Base-by-base conservation (phyloP, 495 filamentous ascomycete genomes). In the Collariella sp. region DNA sequence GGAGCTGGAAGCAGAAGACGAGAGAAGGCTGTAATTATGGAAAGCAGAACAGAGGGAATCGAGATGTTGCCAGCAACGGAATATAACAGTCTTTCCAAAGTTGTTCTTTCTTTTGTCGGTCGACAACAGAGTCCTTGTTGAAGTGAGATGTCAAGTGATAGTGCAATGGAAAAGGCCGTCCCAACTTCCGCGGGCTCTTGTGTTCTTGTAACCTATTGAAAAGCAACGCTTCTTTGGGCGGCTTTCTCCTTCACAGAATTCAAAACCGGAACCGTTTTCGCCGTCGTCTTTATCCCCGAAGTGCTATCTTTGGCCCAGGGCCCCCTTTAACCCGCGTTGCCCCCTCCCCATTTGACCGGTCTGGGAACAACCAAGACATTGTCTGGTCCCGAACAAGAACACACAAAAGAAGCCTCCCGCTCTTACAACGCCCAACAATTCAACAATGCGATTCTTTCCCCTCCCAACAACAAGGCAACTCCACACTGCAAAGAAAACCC, bases 311-410 rank as follows among this genome's bases (percentile, higher is more conserved):
- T 58, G 50, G 55, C 12, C 19, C 13, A 36, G 13, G 38, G 1
- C 13, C 42, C 41, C 19, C 29, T 38, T 53, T 34, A 33, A 42
- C 39, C 39, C 9, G 5, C 19, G 15, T 44, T 3, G 3, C 10
- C 26, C 38, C 22, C 42, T n/a, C n/a, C n/a, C 18, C 29, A 23
- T 55, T 55, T 47, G 44, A 22, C 43, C 48, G 20, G 7, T 40
- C 47, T 22, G 45, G 18, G 42, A 29, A 31, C 43, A 56, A 56
- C 58, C 44, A 53, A 60, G 58, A 60, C 58, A 60, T 60, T 53
- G 53, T 60, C 41, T 38, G 12, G 26, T 9, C 35, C 18, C 19
- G 26, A 15, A 12, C 23, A 34, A 13, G 24, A 40, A 24, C 16
- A 2, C 5, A 16, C 36, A 46, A 46, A 46, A 52, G 39, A 52